Percentiles rank a stretch among this genome's conserved stretches.
Evolutionary conservation across 805 yeast genomes (phyloP).

Genomic region (Kodamaea nitidulidarum): DNA sequence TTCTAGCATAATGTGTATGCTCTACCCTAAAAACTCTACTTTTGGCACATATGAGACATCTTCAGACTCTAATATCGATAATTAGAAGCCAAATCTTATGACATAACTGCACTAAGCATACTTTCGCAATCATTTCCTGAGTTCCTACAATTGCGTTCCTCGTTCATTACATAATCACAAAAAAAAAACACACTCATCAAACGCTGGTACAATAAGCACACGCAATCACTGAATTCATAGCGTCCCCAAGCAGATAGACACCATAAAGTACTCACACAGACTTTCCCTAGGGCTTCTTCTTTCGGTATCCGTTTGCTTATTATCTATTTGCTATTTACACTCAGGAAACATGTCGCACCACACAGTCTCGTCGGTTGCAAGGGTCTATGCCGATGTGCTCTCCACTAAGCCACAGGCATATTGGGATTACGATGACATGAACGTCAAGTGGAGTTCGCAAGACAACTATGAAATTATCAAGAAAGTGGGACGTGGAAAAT

Average conservation of each 20-base stretch:
- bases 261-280: slow-evolving; percentile 4
- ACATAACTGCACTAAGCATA: too few relatives aligned
- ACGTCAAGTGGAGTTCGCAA: slow-evolving; percentile 80
- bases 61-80: too few relatives aligned
- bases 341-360: slow-evolving; percentile 14
- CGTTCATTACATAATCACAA: not conserved
- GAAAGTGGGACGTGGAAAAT: slow-evolving; percentile 89
- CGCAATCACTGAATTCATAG: too few relatives aligned
- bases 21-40: too few relatives aligned
- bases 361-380: slow-evolving; percentile 51
- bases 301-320: slow-evolving; percentile 6
- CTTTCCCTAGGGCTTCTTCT: slow-evolving; percentile 3
- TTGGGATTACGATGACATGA: slow-evolving; percentile 73
- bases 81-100: too few relatives aligned
- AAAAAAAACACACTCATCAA: not conserved
- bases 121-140: too few relatives aligned
- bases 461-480: slow-evolving; percentile 79
- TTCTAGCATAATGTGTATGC: too few relatives aligned
- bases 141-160: too few relatives aligned
- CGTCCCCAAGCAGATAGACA: not conserved
- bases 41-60: too few relatives aligned
- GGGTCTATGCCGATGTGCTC: slow-evolving; percentile 81
- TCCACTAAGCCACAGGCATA: slow-evolving; percentile 70
- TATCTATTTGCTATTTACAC: slow-evolving; percentile 7
- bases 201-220: not conserved